Base-by-base conservation (phyloP, 1,284 basidiomycete species). In the Earliella scabrosa region DNA sequence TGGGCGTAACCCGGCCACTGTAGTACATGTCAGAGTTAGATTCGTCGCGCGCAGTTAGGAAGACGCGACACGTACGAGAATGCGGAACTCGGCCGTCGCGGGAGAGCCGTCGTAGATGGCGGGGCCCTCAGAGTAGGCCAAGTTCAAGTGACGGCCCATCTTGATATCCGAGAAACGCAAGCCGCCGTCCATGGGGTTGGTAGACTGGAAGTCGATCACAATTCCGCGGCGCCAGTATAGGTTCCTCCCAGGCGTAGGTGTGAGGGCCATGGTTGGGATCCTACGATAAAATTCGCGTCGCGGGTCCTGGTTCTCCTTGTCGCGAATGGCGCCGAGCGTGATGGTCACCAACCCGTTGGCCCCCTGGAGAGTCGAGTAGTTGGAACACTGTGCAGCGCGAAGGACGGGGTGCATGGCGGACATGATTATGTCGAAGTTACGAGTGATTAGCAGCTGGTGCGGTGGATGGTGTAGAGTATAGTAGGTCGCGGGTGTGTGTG, bases 1-100 rank as follows among this genome's bases (percentile, higher is more conserved):
- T 59, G 57, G 0, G 14, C 23, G 23, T 59, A 59, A 1, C 57
- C 57, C 3, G 57, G 57, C 57, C 57, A 59, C 57, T 59, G 18
- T n/a, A 29, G 13, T 8, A 24, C 16, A 16, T 8, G 24, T 40
- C 5, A 35, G 10, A 31, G 26, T 34, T 8, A 34, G 20, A 23
- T 2, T 36, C 20, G 13, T 4, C 16, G 20, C 23, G 9, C 23
- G 9, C 8, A 7, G 1, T 31, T 32, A 36, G 29, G 5, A n/a
- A 14, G 11, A 32, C 18, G n/a, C 1, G 18, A 18, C 8, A 38
- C 56, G 13, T 24, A 58, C 56, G 3, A 24, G 18, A 10, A 58
- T 46, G 6, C 24, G 20, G 16, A 58, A 29, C 1, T 50, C 47
- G 2, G 47, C 6, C 0, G 24, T 23, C 10, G 9, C 2, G 9